These are phyloP conservation scores for Daedaleopsis nitida DNA, from an alignment of 768 basidiomycete species.

Conservation along the genomic window DNA sequence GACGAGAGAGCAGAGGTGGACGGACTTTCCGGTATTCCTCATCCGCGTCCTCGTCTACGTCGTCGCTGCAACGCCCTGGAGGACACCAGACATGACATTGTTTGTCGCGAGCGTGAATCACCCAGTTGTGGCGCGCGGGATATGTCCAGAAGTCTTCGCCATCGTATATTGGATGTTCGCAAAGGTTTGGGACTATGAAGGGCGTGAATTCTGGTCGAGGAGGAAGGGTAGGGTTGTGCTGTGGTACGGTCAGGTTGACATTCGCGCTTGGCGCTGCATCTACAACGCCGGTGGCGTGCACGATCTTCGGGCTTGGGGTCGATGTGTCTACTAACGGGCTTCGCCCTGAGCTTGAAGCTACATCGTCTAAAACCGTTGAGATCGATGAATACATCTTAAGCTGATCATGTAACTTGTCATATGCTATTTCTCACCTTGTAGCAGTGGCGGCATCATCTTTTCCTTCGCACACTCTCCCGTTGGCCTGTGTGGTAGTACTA, in stretches of 20 bases:
- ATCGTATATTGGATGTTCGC: background rate
- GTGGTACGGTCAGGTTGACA: constrained; percentile 1
- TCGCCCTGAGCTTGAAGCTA: too few relatives aligned
- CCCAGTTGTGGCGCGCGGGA: constrained; percentile 1
- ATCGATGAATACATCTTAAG: too few relatives aligned
- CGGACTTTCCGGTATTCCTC: background rate
- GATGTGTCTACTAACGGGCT: too few relatives aligned
- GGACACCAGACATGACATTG: constrained; percentile 5
- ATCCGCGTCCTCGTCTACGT: background rate
- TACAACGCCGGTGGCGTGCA: too few relatives aligned
- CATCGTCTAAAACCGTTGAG: too few relatives aligned
- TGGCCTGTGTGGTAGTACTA: too few relatives aligned
- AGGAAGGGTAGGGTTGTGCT: background rate
- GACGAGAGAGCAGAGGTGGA: background rate
- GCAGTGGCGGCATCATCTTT: too few relatives aligned
- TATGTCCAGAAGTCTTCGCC: constrained; percentile 2
- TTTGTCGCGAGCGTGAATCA: background rate
- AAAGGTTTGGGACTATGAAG: background rate
- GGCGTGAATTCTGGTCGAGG: constrained; percentile 11
- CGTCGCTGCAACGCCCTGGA: constrained; percentile 2
- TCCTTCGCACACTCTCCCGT: too few relatives aligned
- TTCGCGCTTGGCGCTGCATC: too few relatives aligned
- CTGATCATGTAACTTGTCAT: too few relatives aligned
- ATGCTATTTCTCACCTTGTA: too few relatives aligned
- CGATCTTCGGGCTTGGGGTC: too few relatives aligned